These are phyloP conservation scores for Phytophthora cryptogea DNA, from an alignment of 352 stramenopile genomes.

Conservation along the genomic window DNA sequence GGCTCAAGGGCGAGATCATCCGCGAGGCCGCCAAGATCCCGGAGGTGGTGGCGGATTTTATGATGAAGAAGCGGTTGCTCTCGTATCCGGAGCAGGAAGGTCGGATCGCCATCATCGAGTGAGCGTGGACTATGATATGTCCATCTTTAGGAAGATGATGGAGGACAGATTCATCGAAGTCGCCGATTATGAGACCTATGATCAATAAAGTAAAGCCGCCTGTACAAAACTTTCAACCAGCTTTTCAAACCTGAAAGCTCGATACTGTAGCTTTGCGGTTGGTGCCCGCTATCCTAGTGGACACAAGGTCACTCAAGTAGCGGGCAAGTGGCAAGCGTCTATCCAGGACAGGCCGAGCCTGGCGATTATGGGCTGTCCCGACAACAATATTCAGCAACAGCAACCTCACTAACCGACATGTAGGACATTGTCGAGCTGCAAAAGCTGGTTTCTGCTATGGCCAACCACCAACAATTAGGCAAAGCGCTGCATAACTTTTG, in stretches of 20 bases:
- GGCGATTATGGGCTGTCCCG: constrained; percentile 10
- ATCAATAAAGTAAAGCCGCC: constrained; percentile 4
- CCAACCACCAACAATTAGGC: too few relatives aligned
- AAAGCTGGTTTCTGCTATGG: too few relatives aligned
- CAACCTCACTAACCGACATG: neutral
- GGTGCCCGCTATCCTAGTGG: constrained; percentile 17
- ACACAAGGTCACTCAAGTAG: constrained; percentile 11
- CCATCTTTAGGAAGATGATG: neutral
- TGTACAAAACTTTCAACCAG: neutral
- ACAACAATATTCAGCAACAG: constrained; percentile 4
- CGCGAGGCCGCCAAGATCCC: constrained; percentile 54
- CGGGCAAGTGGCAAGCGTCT: neutral
- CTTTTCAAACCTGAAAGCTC: neutral
- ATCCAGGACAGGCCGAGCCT: constrained; percentile 17
- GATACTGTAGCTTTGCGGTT: constrained; percentile 13
- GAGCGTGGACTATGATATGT: constrained; percentile 15
- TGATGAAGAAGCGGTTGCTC: constrained; percentile 75
- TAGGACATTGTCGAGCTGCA: too few relatives aligned
- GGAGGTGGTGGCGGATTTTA: constrained; percentile 50
- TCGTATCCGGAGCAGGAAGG: constrained; percentile 61
- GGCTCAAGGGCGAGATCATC: constrained; percentile 64
- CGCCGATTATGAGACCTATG: neutral
- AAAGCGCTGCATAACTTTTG: neutral
- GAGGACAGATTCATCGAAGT: constrained; percentile 2
- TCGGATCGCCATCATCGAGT: constrained; percentile 74